Percentiles rank a stretch among this genome's conserved stretches.
These are phyloP conservation scores for Alternaria brassicae DNA, from an alignment of 2,329 filamentous ascomycete species.

Conservation along the genomic window DNA sequence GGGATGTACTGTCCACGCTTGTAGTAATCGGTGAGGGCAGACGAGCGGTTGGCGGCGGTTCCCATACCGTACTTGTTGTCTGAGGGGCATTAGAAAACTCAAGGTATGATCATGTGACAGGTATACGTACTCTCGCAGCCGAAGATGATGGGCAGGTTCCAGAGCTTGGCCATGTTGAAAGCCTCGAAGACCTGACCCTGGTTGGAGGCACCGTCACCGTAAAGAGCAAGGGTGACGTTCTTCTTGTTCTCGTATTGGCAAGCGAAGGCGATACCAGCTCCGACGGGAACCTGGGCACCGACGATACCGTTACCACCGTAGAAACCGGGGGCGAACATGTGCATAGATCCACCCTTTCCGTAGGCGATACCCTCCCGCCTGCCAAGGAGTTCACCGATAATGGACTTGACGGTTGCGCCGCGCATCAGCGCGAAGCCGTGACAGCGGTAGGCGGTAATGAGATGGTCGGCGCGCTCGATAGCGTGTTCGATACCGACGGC, in stretches of 20 bases:
- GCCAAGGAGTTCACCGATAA: conserved; percentile 62
- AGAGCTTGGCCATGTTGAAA: conserved; percentile 99
- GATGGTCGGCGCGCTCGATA: conserved; percentile 86
- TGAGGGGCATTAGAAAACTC: conserved; percentile 51
- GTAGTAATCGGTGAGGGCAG: conserved; percentile 98
- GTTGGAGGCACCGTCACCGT: conserved; percentile 98
- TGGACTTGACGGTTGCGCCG: conserved; percentile 68
- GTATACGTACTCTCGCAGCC: conserved; percentile 89
- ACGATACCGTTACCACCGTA: conserved; percentile 99
- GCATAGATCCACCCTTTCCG: conserved; percentile 99
- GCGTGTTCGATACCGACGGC: conserved; percentile 97
- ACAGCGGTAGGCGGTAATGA: conserved; percentile 98
- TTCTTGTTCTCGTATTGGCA: conserved; percentile 91
- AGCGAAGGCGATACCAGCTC: conserved; percentile 94
- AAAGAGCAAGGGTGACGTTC: conserved; percentile 86
- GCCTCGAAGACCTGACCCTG: conserved; percentile 99
- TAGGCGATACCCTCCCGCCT: conserved; percentile 96
- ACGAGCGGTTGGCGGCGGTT: conserved; percentile 91
- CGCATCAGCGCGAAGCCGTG: conserved; percentile 99
- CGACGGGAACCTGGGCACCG: conserved; percentile 96
- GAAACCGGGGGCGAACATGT: conserved; percentile 99
- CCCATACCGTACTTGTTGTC: conserved; percentile 99
- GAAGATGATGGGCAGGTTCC: conserved; percentile 94
- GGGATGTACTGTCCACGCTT: conserved; percentile 99
- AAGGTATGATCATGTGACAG: background rate